Percentiles rank a stretch among this genome's conserved stretches.
Evolutionary conservation across 1,139 yeast species (phyloP).

Genomic region (Hyphopichia pseudoburtonii): DNA sequence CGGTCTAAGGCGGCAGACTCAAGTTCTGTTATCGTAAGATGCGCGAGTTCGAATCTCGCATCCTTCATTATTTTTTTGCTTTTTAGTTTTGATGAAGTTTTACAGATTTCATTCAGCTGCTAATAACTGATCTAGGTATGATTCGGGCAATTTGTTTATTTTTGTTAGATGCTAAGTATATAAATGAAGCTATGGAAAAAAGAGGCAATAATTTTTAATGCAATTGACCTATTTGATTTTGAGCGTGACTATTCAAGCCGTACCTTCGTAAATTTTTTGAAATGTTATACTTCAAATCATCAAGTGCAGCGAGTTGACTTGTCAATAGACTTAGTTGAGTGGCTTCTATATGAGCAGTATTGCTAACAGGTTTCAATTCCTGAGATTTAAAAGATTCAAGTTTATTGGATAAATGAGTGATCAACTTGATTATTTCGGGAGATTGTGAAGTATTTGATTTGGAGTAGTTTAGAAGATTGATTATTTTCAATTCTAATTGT

Average conservation of each 20-base stretch:
- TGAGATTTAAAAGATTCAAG: conserved; percentile 13
- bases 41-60: conserved; percentile 25
- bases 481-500: conserved; percentile 2
- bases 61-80: conserved; percentile 17
- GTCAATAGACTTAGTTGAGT: conserved; percentile 32
- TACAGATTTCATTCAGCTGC: neutral
- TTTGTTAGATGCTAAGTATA: neutral
- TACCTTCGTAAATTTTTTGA: conserved; percentile 13
- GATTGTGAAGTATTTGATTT: conserved; percentile 1
- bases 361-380: conserved; percentile 3
- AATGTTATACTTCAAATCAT: conserved; percentile 21
- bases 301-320: conserved; percentile 25
- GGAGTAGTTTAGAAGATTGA: neutral
- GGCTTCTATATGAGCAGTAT: conserved; percentile 18
- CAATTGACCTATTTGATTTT: neutral
- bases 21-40: too few species aligned
- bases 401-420: conserved; percentile 27
- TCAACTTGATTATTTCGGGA: conserved; percentile 21
- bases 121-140: too few species aligned
- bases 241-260: conserved; percentile 4
- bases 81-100: conserved; percentile 3
- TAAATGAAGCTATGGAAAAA: too few species aligned
- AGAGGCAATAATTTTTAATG: neutral
- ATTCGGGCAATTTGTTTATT: too few species aligned
- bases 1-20: too few species aligned